A percentile compares a stretch with the other conserved stretches of the same genome.
Evolutionary conservation across 768 basidiomycete genomes (phyloP).

Genomic region (Tubosaeta sp.): DNA sequence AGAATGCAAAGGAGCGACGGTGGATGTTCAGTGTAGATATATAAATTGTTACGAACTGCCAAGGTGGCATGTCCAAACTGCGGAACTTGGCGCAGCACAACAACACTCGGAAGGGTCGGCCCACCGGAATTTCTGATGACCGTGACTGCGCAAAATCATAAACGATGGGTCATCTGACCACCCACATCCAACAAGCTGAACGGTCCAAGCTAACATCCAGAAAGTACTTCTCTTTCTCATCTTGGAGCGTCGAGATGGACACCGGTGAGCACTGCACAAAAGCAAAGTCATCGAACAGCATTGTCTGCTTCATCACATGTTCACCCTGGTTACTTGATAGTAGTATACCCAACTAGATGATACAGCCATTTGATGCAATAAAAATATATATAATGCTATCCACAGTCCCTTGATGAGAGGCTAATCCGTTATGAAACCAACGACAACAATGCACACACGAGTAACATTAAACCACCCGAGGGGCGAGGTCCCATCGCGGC

Average conservation of each 20-base stretch:
- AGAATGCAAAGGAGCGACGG: not conserved
- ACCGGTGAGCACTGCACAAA: too few species aligned
- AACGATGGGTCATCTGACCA: too few species aligned
- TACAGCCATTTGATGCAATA: not conserved
- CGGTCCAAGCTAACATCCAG: too few species aligned
- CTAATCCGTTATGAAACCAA: slow-evolving; percentile 1
- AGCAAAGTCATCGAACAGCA: too few species aligned
- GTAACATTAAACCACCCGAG: not conserved
- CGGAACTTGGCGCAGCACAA: not conserved
- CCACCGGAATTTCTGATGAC: not conserved
- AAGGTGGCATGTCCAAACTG: not conserved
- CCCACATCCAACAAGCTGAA: too few species aligned
- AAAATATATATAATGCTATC: not conserved
- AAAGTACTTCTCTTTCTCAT: too few species aligned
- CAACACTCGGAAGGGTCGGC: not conserved
- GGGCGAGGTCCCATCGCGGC: slow-evolving; percentile 9
- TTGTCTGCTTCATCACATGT: not conserved
- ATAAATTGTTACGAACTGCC: not conserved
- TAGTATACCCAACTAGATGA: not conserved
- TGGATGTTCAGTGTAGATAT: not conserved
- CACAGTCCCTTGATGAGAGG: not conserved
- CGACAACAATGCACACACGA: slow-evolving; percentile 10
- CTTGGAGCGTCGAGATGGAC: too few species aligned
- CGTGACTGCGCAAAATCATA: not conserved
- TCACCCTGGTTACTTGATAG: not conserved